These are phyloP conservation scores for Alternaria sp. DNA, from an alignment of 2,329 filamentous ascomycete genomes.

Conservation along the genomic window DNA sequence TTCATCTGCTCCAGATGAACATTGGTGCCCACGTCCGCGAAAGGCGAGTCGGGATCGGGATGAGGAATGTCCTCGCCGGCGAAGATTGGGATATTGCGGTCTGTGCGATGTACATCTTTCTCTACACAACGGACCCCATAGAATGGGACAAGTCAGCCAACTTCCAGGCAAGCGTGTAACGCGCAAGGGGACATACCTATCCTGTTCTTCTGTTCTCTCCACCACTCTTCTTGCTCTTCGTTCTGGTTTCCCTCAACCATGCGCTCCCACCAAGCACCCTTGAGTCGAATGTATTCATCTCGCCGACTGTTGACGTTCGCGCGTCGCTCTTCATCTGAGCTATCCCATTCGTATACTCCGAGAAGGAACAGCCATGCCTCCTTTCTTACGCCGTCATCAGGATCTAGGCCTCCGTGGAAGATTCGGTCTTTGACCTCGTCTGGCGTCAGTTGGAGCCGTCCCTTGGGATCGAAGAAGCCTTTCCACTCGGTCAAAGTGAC, in stretches of 20 bases:
- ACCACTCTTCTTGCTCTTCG: constrained; percentile 88
- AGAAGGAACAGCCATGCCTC: constrained; percentile 96
- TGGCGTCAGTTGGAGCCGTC: constrained; percentile 77
- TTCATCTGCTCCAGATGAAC: constrained; percentile 99
- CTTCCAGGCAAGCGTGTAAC: neutral
- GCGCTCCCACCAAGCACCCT: constrained; percentile 95
- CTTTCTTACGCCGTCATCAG: constrained; percentile 91
- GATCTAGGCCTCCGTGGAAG: constrained; percentile 90
- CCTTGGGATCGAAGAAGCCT: constrained; percentile 84
- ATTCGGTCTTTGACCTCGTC: constrained; percentile 98
- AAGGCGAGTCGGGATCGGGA: constrained; percentile 93
- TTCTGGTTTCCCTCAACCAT: constrained; percentile 83
- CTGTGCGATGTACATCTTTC: constrained; percentile 97
- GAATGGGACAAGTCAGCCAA: constrained; percentile 60
- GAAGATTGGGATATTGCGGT: constrained; percentile 94
- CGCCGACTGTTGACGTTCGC: constrained; percentile 83
- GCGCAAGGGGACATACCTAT: constrained; percentile 73
- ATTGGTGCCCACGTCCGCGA: constrained; percentile 91
- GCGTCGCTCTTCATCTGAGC: constrained; percentile 82
- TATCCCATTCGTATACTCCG: constrained; percentile 93
- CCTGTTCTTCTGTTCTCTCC: constrained; percentile 90
- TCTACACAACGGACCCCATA: constrained; percentile 71
- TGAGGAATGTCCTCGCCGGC: constrained; percentile 96
- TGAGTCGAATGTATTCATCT: constrained; percentile 93
- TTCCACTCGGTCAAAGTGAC: constrained; percentile 89